Evolutionary conservation across 495 filamentous ascomycete species (phyloP).

Genomic region (Aspergillus nidulans): DNA sequence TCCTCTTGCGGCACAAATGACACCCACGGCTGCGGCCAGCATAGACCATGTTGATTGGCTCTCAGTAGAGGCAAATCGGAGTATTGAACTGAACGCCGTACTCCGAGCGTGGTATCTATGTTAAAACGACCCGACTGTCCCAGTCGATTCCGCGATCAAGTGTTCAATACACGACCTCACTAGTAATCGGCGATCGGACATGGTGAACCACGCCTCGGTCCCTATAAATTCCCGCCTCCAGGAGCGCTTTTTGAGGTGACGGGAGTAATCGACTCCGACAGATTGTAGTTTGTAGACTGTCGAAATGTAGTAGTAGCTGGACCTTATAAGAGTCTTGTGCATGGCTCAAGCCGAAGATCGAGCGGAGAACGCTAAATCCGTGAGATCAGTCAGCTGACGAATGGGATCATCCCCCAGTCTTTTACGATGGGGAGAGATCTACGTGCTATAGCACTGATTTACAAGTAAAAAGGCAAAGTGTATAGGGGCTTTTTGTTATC

Average conservation of each 20-base stretch:
- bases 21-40: conserved; percentile 45
- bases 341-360: not conserved
- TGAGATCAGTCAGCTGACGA: conserved; percentile 1
- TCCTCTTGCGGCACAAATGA: conserved; percentile 44
- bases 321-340: not conserved
- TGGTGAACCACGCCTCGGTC: not conserved
- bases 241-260: not conserved
- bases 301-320: not conserved
- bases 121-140: not conserved
- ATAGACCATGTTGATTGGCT: conserved; percentile 39
- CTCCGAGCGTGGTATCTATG: not conserved
- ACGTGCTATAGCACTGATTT: too few species aligned
- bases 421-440: not conserved
- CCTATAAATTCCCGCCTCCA: not conserved
- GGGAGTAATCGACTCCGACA: not conserved
- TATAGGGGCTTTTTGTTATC: conserved; percentile 1
- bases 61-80: not conserved
- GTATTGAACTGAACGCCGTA: not conserved
- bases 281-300: not conserved
- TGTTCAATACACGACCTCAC: not conserved
- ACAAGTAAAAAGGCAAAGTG: not conserved
- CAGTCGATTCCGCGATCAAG: not conserved
- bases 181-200: conserved; percentile 3
- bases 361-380: not conserved
- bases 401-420: not conserved